Base-by-base conservation (phyloP, 495 filamentous ascomycete genomes). In the Neurospora sp. region DNA sequence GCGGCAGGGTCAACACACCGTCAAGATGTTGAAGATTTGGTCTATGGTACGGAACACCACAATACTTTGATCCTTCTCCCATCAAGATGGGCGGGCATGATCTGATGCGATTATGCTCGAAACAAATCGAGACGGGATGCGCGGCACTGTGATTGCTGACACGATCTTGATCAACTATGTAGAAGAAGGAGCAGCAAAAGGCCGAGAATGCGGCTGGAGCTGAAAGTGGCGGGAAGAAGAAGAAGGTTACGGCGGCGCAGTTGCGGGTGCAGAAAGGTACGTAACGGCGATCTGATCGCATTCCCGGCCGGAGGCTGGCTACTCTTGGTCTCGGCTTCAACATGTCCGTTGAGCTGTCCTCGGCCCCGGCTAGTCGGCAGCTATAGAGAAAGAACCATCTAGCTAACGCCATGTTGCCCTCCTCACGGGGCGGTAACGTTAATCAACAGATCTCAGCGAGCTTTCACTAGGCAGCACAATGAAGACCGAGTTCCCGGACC, bases 11-110 rank as follows among this genome's bases (percentile, higher is more conserved):
- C 14, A 31, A 62, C 14, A 42, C 72, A 42, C 72, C 72, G 75
- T 73, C 89, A 93, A 83, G 77, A 99, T 99, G 96, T 87, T 98
- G 86, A 99, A 99, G 83, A 97, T 99, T 86, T 99, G 96, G 96
- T 97, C 94, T 81, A 97, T 99, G 94, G 94, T 97, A 86, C 66
- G 89, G 72, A 11, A 41, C 48, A 39, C 8, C 16, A 11, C n/a
- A 10, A n/a, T 18, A 14, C 41, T 18, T n/a, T 37, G 9, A 38
- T 18, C 66, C 38, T 27, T 7, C 9, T 31, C 14, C 69, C 69
- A 20, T 31, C 11, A 35, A 48, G 27, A 5, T 18, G 23, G 54
- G 27, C 12, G 35, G 27, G 70, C 70, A 46, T 46, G 27, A 62
- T 35, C 12, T 27, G 54, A 62, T 35, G 54, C 5, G 27, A 8